phyloP scores from a whole-genome alignment of 1,284 basidiomycete species.

The Cryptococcus deneoformans region DNA sequence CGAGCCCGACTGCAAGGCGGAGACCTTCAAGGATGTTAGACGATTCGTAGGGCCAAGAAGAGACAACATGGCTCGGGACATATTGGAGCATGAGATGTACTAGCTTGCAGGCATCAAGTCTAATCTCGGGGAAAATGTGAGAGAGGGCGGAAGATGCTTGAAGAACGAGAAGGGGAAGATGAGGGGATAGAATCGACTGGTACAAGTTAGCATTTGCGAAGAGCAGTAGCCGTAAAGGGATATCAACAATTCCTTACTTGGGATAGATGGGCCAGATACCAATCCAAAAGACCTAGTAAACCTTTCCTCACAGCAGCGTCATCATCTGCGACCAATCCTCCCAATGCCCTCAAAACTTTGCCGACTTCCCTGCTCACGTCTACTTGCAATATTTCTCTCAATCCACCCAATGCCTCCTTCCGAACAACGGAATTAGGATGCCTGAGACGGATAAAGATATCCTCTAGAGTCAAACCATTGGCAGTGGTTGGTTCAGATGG shows the following conservation, averaged over 20 bases:
- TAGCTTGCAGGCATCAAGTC: constrained; percentile 82
- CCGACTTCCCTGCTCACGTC: constrained; percentile 60
- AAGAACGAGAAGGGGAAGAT: constrained; percentile 69
- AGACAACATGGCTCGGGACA: constrained; percentile 65
- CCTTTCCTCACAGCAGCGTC: constrained; percentile 52
- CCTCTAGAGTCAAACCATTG: constrained; percentile 70
- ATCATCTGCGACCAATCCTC: constrained; percentile 76
- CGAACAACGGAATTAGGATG: constrained; percentile 77
- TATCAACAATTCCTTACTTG: constrained; percentile 51
- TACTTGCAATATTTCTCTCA: constrained; percentile 74
- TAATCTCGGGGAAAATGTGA: constrained; percentile 91
- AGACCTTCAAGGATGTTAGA: constrained; percentile 46
- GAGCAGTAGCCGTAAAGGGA: background rate
- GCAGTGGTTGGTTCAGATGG: constrained; percentile 68
- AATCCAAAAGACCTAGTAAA: constrained; percentile 55
- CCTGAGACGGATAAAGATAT: constrained; percentile 73
- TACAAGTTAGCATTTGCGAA: constrained; percentile 3
- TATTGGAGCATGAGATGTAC: constrained; percentile 73
- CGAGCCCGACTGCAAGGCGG: constrained; percentile 42
- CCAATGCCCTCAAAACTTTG: constrained; percentile 63
- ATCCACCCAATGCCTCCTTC: constrained; percentile 76
- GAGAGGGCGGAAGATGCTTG: constrained; percentile 89
- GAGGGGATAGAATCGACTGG: constrained; percentile 66
- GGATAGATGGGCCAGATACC: constrained; percentile 68
- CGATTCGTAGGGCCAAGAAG: constrained; percentile 58